phyloP scores from a whole-genome alignment of 768 basidiomycete species.

The Trichaptum fuscoviolaceum region DNA sequence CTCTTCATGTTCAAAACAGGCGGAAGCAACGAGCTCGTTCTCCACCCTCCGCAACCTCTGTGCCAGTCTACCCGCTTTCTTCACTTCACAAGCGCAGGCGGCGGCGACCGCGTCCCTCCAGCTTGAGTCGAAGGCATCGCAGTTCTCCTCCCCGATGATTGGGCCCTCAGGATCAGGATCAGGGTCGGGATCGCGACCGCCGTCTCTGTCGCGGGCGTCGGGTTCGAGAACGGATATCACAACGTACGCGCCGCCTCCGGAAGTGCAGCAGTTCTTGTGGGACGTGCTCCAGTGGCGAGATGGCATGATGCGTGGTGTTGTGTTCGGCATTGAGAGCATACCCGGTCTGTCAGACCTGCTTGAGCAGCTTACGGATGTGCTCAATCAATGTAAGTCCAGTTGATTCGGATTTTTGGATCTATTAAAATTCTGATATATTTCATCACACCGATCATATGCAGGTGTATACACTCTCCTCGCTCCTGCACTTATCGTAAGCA shows the following conservation, averaged over 20 bases:
- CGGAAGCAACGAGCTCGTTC: slow-evolving; percentile 18
- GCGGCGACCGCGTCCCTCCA: slow-evolving; percentile 38
- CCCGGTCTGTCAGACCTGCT: slow-evolving; percentile 54
- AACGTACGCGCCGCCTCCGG: slow-evolving; percentile 38
- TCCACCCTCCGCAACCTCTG: slow-evolving; percentile 38
- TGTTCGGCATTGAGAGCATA: slow-evolving; percentile 56
- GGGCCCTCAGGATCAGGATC: not conserved
- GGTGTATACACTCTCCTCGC: slow-evolving; percentile 64
- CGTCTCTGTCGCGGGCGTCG: not conserved
- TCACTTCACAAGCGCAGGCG: slow-evolving; percentile 38
- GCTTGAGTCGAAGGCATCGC: slow-evolving; percentile 48
- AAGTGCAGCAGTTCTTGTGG: slow-evolving; percentile 55
- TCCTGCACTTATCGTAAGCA: slow-evolving; percentile 52
- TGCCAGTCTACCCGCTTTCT: slow-evolving; percentile 28
- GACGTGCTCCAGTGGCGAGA: slow-evolving; percentile 62
- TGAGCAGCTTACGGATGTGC: slow-evolving; percentile 56
- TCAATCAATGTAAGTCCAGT: slow-evolving; percentile 54
- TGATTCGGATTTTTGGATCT: not conserved
- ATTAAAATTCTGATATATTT: not conserved
- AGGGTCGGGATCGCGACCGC: not conserved
- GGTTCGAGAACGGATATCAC: not conserved
- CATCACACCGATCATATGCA: slow-evolving; percentile 16
- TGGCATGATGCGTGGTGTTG: slow-evolving; percentile 45
- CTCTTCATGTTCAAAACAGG: slow-evolving; percentile 10
- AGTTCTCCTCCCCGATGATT: slow-evolving; percentile 42